phyloP scores from a whole-genome alignment of 140 eudicot species.

The Oenanthe javanica region DNA sequence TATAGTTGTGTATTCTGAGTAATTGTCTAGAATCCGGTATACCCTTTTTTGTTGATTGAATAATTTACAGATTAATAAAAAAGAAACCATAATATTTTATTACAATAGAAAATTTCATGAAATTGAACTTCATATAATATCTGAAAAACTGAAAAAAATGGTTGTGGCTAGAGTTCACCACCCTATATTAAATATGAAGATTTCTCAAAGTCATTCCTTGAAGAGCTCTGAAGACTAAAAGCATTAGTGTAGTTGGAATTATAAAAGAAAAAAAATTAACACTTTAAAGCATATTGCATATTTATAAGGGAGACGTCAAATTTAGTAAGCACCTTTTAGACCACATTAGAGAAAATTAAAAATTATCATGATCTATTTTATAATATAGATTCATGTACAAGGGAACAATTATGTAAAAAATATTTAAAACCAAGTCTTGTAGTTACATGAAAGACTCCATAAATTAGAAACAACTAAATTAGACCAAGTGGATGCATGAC shows the following conservation, averaged over 20 bases:
- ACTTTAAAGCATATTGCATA: too few species aligned
- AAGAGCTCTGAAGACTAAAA: not conserved
- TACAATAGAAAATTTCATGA: not conserved
- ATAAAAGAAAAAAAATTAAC: not conserved
- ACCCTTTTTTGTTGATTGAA: not conserved
- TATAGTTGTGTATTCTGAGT: conserved; percentile 4
- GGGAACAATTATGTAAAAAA: too few species aligned
- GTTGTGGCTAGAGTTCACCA: not conserved
- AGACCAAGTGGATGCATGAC: too few species aligned
- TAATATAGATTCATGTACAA: too few species aligned
- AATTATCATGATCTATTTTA: too few species aligned
- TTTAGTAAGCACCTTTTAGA: too few species aligned
- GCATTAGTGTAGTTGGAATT: not conserved
- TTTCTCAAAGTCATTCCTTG: not conserved
- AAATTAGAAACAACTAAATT: too few species aligned
- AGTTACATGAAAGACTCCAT: too few species aligned
- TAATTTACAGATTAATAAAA: not conserved
- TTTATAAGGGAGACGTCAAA: too few species aligned
- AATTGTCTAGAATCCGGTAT: not conserved
- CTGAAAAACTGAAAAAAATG: not conserved
- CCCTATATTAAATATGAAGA: not conserved
- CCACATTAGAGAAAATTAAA: too few species aligned
- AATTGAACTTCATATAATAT: not conserved
- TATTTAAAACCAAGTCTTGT: too few species aligned
- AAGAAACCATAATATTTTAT: not conserved